Percentiles rank a stretch among this genome's conserved stretches.
Conservation (phyloP, 805 yeast genomes). For the Lachancea mirantina region DNA sequence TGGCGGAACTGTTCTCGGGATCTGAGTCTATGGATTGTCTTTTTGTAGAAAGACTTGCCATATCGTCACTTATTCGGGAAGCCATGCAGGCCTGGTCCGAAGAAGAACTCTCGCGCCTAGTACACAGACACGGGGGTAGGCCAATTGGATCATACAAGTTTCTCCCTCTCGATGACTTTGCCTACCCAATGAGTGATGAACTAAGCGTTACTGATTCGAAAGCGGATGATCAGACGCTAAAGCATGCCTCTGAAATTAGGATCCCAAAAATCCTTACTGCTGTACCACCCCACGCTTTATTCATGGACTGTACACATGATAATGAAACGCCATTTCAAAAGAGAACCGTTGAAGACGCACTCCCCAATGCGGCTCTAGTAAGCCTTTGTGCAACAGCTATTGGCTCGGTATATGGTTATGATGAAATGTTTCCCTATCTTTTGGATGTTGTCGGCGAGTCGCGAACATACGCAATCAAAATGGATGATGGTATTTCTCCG, state of each 20-base stretch:
- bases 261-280: constrained; percentile 60
- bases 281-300: constrained; percentile 83
- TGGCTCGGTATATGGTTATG: constrained; percentile 91
- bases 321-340: constrained; percentile 84
- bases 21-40: constrained; percentile 85
- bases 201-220: constrained; percentile 27
- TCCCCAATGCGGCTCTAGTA: constrained; percentile 91
- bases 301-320: constrained; percentile 98
- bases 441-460: constrained; percentile 75
- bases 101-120: constrained; percentile 73
- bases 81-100: constrained; percentile 97
- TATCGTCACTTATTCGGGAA: constrained; percentile 83
- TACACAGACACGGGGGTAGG: constrained; percentile 89
- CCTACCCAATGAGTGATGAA: constrained; percentile 52
- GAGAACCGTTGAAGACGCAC: constrained; percentile 88
- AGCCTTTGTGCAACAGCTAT: constrained; percentile 89
- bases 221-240: constrained; percentile 14
- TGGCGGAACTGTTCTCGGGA: constrained; percentile 91
- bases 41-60: constrained; percentile 85
- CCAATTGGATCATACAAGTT: constrained; percentile 89
- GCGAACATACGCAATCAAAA: constrained; percentile 47
- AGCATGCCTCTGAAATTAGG: constrained; percentile 51
- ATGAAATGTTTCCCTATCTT: constrained; percentile 79
- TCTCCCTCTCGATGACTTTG: constrained; percentile 66
- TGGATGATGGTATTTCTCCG: constrained; percentile 58